These are phyloP conservation scores for Histomonas meleagridis DNA, from an alignment of 208 protist species.

Conservation along the genomic window DNA sequence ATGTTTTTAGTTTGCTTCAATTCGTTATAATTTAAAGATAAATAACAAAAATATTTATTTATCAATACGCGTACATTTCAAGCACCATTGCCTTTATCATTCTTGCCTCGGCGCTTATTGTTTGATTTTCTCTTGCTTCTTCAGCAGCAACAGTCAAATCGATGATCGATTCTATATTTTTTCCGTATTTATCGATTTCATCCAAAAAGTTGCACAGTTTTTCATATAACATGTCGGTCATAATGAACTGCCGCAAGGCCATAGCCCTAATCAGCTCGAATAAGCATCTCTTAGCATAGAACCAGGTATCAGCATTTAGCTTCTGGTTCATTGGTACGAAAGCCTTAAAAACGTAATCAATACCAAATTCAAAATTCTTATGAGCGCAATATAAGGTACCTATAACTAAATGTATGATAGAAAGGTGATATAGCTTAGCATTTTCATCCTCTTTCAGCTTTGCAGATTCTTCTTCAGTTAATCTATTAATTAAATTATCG, in stretches of 20 bases:
- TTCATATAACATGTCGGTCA: slow-evolving; percentile 74
- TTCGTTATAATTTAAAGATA: not conserved
- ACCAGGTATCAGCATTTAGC: slow-evolving; percentile 51
- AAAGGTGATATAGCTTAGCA: slow-evolving; percentile 43
- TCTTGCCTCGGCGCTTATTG: not conserved
- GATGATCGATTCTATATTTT: slow-evolving; percentile 43
- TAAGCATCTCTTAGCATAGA: slow-evolving; percentile 67
- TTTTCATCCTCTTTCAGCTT: slow-evolving; percentile 27
- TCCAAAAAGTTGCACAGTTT: slow-evolving; percentile 81
- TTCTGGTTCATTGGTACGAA: slow-evolving; percentile 45
- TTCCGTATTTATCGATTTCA: slow-evolving; percentile 70
- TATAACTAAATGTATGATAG: slow-evolving; percentile 52
- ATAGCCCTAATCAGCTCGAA: slow-evolving; percentile 74
- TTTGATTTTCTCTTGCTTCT: not conserved
- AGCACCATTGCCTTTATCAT: not conserved
- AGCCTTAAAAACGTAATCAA: slow-evolving; percentile 49
- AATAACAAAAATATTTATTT: not conserved
- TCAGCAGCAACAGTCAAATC: not conserved
- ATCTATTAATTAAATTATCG: slow-evolving; percentile 47
- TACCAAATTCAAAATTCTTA: slow-evolving; percentile 50
- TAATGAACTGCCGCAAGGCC: slow-evolving; percentile 81
- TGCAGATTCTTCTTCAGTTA: slow-evolving; percentile 27
- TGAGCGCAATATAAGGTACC: slow-evolving; percentile 53
- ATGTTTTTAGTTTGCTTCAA: not conserved
- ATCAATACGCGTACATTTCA: not conserved